Base-by-base conservation (phyloP, 352 stramenopile species). In the Pythium chondricola region DNA sequence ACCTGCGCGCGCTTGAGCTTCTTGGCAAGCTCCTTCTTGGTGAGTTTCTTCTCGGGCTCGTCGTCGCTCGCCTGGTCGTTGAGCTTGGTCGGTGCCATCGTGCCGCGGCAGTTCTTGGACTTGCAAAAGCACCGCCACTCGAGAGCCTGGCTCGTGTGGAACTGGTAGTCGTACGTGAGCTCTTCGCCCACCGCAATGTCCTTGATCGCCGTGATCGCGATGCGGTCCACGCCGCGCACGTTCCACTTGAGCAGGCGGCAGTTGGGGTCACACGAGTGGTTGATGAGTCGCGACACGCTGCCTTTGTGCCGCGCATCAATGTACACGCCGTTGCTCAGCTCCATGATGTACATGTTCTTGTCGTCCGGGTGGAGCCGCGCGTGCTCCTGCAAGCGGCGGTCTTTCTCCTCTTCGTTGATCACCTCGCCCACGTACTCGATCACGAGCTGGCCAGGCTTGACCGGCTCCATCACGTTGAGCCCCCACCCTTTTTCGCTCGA, bases 321-420 rank as follows among this genome's bases (percentile, higher is more conserved):
- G 69, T 96, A 98, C 65, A 88, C 89, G 33, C 87, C 84, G 43
- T 95, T 89, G 24, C 72, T 81, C 11, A 97, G 66, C 52, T 91
- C 74, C 93, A 98, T 98, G 47, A 98, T 85, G 66, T 98, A 98
- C 83, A 97, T 97, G 62, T 98, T 97, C 49, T 93, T 96, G 71
- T 98, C 91, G 20, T 97, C 83, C 10, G 90, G 90, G 35, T 92
- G 87, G 25, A 91, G 81, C 25, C 71, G 71, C 6, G 82, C 72
- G 63, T 96, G 93, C 38, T 92, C 63, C 44, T 73, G 58, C 6
- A 98, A 62, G 22, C 93, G 83, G 3, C 80, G 67, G 37, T 96
- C 74, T 52, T 97, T 97, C 62, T 92, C 84, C 36, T 83, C 70
- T 63, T 97, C 91, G 47, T 95, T 90, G 51, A 98, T 94, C n/a